phyloP scores from a whole-genome alignment of 2,329 filamentous ascomycete species.

The Geoglossum cookeanum region DNA sequence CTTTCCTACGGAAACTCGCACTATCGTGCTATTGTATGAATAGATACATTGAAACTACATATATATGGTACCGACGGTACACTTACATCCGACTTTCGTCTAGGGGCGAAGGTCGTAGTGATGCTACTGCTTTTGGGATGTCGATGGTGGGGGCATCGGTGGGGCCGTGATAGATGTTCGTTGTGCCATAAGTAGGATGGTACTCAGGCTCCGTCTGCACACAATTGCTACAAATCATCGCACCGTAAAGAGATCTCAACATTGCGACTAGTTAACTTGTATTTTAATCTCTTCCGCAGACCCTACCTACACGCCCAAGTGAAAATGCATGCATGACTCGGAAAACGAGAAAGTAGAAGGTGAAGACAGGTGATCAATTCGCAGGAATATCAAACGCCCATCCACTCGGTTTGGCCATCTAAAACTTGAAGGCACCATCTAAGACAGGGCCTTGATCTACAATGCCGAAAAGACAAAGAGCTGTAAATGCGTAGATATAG shows the following conservation, averaged over 20 bases:
- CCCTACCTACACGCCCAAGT: not conserved
- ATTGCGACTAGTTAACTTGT: not conserved
- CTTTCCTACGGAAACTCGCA: not conserved
- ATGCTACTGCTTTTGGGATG: no score
- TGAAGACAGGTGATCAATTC: not conserved
- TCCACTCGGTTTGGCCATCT: not conserved
- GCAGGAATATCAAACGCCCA: not conserved
- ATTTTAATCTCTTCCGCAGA: not conserved
- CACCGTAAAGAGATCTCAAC: not conserved
- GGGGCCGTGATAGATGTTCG: not conserved
- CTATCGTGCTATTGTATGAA: not conserved
- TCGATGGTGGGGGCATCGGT: not conserved
- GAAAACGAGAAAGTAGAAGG: not conserved
- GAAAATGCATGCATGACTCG: not conserved
- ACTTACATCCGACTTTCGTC: not conserved
- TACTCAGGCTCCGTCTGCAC: not conserved
- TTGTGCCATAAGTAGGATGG: not conserved
- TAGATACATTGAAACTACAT: not conserved
- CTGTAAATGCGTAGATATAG: constrained; percentile 16
- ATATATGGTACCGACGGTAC: not conserved
- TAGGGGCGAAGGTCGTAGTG: not conserved
- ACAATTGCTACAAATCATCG: not conserved
- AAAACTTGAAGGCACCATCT: not conserved
- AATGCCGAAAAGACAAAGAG: constrained; percentile 36
- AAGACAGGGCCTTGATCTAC: constrained; percentile 17